Evolutionary conservation across 2,329 filamentous ascomycete species (phyloP).

Genomic region (Neonectria punicea): DNA sequence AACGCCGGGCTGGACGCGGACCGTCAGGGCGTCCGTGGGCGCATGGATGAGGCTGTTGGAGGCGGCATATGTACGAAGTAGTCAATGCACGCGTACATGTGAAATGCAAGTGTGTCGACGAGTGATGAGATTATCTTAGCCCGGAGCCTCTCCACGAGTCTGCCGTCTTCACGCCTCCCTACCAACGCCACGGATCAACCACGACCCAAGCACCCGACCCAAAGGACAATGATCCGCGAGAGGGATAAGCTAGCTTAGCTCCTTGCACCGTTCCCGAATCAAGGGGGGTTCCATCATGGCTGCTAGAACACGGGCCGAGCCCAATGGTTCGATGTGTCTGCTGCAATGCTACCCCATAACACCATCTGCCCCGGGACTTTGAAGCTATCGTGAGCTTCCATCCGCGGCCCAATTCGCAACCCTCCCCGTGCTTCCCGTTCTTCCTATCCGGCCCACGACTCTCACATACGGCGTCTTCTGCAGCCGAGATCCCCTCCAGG

Average conservation of each 20-base stretch:
- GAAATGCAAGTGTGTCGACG: slow-evolving; percentile 12
- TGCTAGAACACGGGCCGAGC: slow-evolving; percentile 29
- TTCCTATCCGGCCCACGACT: slow-evolving; percentile 1
- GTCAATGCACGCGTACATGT: neutral
- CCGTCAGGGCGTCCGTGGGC: slow-evolving; percentile 15
- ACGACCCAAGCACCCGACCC: neutral
- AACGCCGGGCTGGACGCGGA: slow-evolving; percentile 19
- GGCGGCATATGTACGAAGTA: slow-evolving; percentile 6
- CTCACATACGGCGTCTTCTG: slow-evolving; percentile 3
- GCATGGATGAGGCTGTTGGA: slow-evolving; percentile 29
- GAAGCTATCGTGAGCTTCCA: slow-evolving; percentile 42
- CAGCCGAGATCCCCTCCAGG: slow-evolving; percentile 3
- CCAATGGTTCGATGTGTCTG: slow-evolving; percentile 24
- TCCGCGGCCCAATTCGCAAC: slow-evolving; percentile 2
- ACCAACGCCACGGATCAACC: neutral
- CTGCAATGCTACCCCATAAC: slow-evolving; percentile 40
- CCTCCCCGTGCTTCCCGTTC: neutral
- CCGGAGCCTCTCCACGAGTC: neutral
- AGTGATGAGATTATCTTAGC: slow-evolving; percentile 7
- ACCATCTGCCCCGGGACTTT: slow-evolving; percentile 34
- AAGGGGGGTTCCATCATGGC: slow-evolving; percentile 18
- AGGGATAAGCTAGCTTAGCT: slow-evolving; percentile 12
- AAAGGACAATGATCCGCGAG: neutral
- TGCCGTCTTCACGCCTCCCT: neutral
- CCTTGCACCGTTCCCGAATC: slow-evolving; percentile 1